Conservation (phyloP, 2,329 filamentous ascomycete genomes). For the Fusarium compactum region DNA sequence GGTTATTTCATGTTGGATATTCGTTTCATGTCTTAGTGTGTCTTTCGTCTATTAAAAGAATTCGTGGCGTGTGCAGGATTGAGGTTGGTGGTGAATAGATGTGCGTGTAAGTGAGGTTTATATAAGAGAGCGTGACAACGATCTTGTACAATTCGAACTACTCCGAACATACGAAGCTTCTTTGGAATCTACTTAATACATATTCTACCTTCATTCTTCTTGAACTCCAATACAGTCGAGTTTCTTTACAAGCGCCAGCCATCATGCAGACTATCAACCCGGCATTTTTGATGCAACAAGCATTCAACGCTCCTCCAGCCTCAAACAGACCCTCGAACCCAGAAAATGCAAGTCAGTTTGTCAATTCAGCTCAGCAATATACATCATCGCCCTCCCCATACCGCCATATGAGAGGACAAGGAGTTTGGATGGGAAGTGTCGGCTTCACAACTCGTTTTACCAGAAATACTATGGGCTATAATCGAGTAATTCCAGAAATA, state of each 20-base stretch:
- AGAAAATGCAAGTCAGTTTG: fast-evolving
- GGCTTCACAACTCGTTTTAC: constrained; percentile 35
- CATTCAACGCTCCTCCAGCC: background rate
- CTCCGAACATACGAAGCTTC: fast-evolving
- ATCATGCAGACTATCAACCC: constrained; percentile 21
- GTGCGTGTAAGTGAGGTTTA: background rate
- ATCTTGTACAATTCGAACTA: fast-evolving
- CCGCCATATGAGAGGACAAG: background rate
- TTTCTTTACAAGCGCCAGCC: background rate
- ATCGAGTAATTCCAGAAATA: background rate
- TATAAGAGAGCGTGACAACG: background rate
- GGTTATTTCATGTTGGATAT: fast-evolving
- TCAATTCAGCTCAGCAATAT: fast-evolving
- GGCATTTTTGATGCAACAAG: background rate
- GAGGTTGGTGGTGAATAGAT: background rate
- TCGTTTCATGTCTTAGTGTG: constrained; percentile 6
- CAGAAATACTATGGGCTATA: constrained; percentile 21
- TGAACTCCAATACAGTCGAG: background rate
- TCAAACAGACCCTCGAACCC: background rate
- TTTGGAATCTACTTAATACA: background rate
- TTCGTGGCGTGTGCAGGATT: background rate
- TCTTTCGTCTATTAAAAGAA: constrained; percentile 23
- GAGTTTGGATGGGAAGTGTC: constrained; percentile 37
- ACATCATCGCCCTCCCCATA: constrained; percentile 4
- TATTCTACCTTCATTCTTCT: background rate